A percentile compares a stretch with the other conserved stretches of the same genome.
Evolutionary conservation across 2,329 filamentous ascomycete genomes (phyloP).

Genomic region (Plectosphaerella plurivora): DNA sequence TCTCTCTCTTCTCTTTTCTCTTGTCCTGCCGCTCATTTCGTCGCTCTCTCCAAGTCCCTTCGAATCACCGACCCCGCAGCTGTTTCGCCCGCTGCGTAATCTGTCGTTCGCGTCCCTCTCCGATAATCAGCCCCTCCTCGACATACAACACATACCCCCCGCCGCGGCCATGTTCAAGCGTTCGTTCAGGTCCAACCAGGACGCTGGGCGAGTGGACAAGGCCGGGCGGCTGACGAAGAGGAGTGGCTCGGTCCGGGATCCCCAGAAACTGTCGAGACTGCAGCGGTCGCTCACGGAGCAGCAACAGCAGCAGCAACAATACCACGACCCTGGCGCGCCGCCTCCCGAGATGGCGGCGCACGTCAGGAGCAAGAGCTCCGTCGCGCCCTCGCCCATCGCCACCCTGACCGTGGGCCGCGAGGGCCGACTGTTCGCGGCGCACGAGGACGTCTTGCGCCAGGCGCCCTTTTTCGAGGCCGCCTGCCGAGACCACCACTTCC

Average conservation of each 20-base stretch:
- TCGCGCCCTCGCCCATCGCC: slow-evolving; percentile 66
- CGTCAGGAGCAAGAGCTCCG: slow-evolving; percentile 19
- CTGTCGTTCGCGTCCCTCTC: slow-evolving; percentile 18
- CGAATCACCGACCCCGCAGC: slow-evolving; percentile 7
- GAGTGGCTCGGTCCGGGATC: slow-evolving; percentile 56
- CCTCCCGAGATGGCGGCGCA: slow-evolving; percentile 43
- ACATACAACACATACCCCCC: not conserved
- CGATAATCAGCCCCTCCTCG: slow-evolving; percentile 9
- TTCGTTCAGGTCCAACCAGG: slow-evolving; percentile 75
- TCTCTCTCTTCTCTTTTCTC: slow-evolving; percentile 16
- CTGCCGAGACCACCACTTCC: slow-evolving; percentile 63
- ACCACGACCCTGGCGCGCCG: slow-evolving; percentile 23
- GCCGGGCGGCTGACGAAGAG: slow-evolving; percentile 78
- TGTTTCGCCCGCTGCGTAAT: slow-evolving; percentile 30
- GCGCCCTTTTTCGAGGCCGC: slow-evolving; percentile 78
- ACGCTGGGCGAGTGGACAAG: slow-evolving; percentile 71
- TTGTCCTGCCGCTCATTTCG: slow-evolving; percentile 39
- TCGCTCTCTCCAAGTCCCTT: slow-evolving; percentile 40
- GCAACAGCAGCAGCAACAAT: slow-evolving; percentile 31
- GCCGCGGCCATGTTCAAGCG: slow-evolving; percentile 78
- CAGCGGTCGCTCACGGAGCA: slow-evolving; percentile 72
- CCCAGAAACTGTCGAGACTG: slow-evolving; percentile 77
- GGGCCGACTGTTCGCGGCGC: slow-evolving; percentile 86
- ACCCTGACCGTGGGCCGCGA: slow-evolving; percentile 81
- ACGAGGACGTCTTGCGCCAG: slow-evolving; percentile 84